phyloP scores from a whole-genome alignment of 2,329 filamentous ascomycete genomes.

The Colletotrichum lindemuthianum region DNA sequence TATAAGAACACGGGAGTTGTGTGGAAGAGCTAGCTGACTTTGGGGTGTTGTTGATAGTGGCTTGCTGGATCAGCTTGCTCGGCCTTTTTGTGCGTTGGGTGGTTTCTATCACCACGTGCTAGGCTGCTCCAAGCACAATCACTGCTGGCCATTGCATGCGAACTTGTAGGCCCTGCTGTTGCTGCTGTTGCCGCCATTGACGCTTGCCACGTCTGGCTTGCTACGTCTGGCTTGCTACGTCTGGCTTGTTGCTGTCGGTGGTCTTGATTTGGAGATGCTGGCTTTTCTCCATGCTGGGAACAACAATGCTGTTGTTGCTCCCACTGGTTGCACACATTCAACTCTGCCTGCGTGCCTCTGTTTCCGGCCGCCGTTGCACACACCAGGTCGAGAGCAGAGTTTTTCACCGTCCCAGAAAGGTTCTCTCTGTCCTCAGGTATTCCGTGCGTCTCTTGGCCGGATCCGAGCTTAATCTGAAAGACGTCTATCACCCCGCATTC shows the following conservation, averaged over 20 bases:
- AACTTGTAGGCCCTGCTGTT: neutral
- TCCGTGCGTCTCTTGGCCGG: slow-evolving; percentile 25
- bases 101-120: slow-evolving; percentile 5
- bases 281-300: neutral
- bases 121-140: too few relatives aligned
- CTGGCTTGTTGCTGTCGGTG: slow-evolving; percentile 18
- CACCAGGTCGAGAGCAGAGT: slow-evolving; percentile 26
- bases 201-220: slow-evolving; percentile 16
- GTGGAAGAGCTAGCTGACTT: slow-evolving; percentile 6
- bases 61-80: slow-evolving; percentile 14
- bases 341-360: too few relatives aligned
- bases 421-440: neutral
- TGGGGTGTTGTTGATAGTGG: slow-evolving; percentile 11
- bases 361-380: slow-evolving; percentile 11
- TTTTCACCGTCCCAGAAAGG: slow-evolving; percentile 7
- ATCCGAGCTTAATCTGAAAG: slow-evolving; percentile 23
- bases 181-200: slow-evolving; percentile 11
- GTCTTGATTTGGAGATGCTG: slow-evolving; percentile 1
- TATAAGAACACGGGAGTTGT: neutral
- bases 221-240: slow-evolving; percentile 12
- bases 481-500: slow-evolving; percentile 26
- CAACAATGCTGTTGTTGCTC: too few relatives aligned
- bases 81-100: neutral
- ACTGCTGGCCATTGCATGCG: too few relatives aligned
- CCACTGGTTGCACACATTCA: too few relatives aligned